These are phyloP conservation scores for Verticillium klebahnii DNA, from an alignment of 2,329 filamentous ascomycete genomes.

Conservation along the genomic window DNA sequence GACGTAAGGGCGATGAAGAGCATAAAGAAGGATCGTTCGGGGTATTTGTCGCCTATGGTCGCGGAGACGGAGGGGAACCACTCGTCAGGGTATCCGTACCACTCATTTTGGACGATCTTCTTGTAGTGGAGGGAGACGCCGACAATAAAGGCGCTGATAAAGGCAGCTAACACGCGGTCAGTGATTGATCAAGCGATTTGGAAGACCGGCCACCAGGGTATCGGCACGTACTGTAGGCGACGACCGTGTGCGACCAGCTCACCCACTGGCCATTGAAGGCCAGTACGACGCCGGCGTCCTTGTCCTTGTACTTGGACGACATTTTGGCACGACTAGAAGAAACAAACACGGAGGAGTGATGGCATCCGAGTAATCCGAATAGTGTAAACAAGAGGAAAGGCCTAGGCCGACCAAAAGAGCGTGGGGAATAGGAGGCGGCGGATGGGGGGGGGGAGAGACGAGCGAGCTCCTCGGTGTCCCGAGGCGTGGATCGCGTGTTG, in stretches of 20 bases:
- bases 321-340: conserved; percentile 20
- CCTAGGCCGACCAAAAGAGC: conserved; percentile 4
- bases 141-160: conserved; percentile 78
- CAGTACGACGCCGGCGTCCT: conserved; percentile 55
- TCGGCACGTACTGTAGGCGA: conserved; percentile 69
- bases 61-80: conserved; percentile 97
- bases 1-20: conserved; percentile 96
- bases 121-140: conserved; percentile 82
- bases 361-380: conserved; percentile 26
- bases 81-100: conserved; percentile 89
- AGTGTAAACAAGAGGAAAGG: neutral
- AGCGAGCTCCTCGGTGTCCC: conserved; percentile 1
- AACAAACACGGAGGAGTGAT: conserved; percentile 7
- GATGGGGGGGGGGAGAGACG: conserved; percentile 1
- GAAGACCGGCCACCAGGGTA: conserved; percentile 8
- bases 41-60: conserved; percentile 95
- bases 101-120: conserved; percentile 97
- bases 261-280: conserved; percentile 84
- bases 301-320: conserved; percentile 58
- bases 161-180: conserved; percentile 57
- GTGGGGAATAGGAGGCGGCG: neutral
- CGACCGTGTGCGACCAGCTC: conserved; percentile 77
- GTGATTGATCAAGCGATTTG: neutral
- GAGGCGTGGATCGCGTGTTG: conserved; percentile 1
- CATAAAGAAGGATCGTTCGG: conserved; percentile 95